These are phyloP conservation scores for Xerocomellus intermedius DNA, from an alignment of 768 basidiomycete species.

Conservation along the genomic window DNA sequence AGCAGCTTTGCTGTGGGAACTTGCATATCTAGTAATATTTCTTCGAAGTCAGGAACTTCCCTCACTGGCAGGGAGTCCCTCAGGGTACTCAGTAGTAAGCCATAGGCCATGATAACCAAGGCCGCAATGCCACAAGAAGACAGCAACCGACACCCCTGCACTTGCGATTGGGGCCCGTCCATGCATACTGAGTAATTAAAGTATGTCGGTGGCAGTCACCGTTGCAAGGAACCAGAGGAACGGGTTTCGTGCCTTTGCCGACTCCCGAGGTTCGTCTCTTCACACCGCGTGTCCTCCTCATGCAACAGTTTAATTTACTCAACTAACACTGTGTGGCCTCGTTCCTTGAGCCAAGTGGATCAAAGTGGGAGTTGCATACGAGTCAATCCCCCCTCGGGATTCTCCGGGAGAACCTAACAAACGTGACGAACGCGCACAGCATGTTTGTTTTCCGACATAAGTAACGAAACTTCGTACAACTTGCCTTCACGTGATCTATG, in stretches of 20 bases:
- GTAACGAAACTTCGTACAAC: neutral
- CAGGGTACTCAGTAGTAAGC: too few relatives aligned
- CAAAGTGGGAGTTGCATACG: neutral
- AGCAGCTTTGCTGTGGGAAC: slow-evolving; percentile 1
- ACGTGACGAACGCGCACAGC: too few relatives aligned
- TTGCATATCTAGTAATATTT: neutral
- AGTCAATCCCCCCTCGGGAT: too few relatives aligned
- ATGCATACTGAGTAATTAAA: too few relatives aligned
- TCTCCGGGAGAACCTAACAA: too few relatives aligned
- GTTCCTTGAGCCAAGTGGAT: neutral
- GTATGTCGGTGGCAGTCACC: too few relatives aligned
- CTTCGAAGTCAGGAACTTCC: neutral
- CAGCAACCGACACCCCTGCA: neutral
- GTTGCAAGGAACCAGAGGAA: too few relatives aligned
- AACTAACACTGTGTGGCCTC: neutral
- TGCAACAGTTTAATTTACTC: too few relatives aligned
- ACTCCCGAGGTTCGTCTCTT: neutral
- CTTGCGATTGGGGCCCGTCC: neutral
- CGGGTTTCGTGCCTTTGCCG: neutral
- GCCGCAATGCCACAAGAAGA: neutral
- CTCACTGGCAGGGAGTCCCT: neutral
- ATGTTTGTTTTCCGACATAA: too few relatives aligned
- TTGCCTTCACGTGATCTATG: neutral
- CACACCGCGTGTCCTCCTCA: neutral
- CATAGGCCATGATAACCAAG: neutral